Conservation (phyloP, 192 early-diverging fungal genomes). For the Backusella tuberculispora region DNA sequence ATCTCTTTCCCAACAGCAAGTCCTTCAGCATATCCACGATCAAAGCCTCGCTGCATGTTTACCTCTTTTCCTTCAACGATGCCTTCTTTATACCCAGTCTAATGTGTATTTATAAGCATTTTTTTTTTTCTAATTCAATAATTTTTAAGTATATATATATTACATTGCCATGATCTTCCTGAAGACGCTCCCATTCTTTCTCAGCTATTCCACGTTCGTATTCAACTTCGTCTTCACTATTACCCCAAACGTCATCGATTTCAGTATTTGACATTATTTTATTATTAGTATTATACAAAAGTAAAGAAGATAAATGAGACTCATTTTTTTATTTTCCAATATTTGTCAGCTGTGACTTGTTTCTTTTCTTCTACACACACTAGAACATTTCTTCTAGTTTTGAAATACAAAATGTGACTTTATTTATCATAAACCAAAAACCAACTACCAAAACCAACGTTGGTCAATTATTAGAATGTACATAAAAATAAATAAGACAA, state of each 20-base stretch:
- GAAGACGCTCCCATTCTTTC: constrained; percentile 60
- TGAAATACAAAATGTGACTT: too few relatives aligned
- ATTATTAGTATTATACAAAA: too few relatives aligned
- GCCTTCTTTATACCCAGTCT: constrained; percentile 69
- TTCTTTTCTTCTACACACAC: too few relatives aligned
- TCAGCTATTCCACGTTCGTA: constrained; percentile 65
- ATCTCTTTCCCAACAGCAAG: constrained; percentile 51
- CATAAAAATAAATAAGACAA: too few relatives aligned
- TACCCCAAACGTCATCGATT: constrained; percentile 59
- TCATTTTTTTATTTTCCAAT: too few relatives aligned
- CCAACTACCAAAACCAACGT: too few relatives aligned
- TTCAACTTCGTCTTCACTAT: constrained; percentile 41
- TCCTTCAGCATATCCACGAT: constrained; percentile 63
- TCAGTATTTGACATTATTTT: not conserved
- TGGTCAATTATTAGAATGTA: too few relatives aligned
- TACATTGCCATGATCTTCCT: constrained; percentile 68
- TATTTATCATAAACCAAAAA: too few relatives aligned
- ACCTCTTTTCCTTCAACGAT: constrained; percentile 65
- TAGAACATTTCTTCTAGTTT: too few relatives aligned
- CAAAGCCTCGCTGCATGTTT: constrained; percentile 63
- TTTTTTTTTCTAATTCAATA: not conserved
- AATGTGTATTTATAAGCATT: not conserved
- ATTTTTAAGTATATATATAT: not conserved
- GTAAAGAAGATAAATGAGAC: too few relatives aligned
- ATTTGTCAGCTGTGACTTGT: too few relatives aligned